Conservation (phyloP, 208 protist genomes). For the Wallacemonas collosoma region DNA sequence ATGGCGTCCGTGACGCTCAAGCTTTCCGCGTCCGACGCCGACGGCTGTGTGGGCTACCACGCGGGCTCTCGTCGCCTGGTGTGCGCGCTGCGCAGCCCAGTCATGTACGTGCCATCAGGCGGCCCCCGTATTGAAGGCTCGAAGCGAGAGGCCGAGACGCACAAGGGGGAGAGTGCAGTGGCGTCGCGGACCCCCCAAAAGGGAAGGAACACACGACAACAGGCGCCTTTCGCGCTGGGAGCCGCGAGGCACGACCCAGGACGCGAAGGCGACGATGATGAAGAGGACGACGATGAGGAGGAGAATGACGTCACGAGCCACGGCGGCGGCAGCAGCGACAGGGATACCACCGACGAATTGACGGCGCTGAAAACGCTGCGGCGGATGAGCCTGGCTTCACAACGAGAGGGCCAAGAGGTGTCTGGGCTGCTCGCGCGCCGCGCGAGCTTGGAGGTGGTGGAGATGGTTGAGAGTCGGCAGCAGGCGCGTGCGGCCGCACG, state of each 20-base stretch:
- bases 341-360: background rate
- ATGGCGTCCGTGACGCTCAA: constrained; percentile 62
- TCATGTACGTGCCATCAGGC: constrained; percentile 60
- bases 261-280: background rate
- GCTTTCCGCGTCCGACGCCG: constrained; percentile 53
- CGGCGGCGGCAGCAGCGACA: constrained; percentile 11
- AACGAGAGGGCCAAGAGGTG: background rate
- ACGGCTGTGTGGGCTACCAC: constrained; percentile 68
- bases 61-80: constrained; percentile 52
- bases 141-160: background rate
- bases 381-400: background rate
- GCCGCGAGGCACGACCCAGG: background rate
- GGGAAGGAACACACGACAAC: no score
- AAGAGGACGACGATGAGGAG: background rate
- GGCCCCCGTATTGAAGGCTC: constrained; percentile 11
- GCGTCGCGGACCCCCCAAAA: no score
- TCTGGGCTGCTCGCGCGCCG: background rate
- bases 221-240: background rate
- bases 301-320: background rate
- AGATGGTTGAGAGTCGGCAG: constrained; percentile 14
- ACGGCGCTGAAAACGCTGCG: background rate
- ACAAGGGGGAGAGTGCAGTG: background rate
- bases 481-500: background rate
- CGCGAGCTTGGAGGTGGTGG: constrained; percentile 14
- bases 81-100: constrained; percentile 61